Base-by-base conservation (phyloP, 2,329 filamentous ascomycete genomes). In the Harringtonia aguacate region DNA sequence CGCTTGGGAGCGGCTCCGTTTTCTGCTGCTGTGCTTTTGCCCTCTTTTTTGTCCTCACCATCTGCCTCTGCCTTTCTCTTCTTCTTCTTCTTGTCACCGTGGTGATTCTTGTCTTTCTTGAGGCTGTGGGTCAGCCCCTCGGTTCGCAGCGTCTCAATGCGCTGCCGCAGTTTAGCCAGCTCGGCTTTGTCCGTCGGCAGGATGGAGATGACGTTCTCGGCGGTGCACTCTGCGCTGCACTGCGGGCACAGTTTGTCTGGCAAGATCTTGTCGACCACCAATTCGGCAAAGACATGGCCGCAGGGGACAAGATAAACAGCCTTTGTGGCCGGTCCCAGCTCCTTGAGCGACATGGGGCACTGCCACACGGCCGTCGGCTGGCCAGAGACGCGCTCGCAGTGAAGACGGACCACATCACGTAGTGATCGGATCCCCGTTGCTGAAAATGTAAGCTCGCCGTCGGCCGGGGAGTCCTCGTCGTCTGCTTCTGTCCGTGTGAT, bases 251-350 rank as follows among this genome's bases (percentile, higher is more conserved):
- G 56, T 24, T 70, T 68, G 50, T 84, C 81, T 4, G 67, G 59
- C 14, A 47, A 29, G n/a, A 94, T 78, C 62, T 92, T 85, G 52
- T 81, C 84, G 52, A 97, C 81, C 8, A 88, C 87, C 43, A 80
- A 79, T 48, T 94, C 88, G 1, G 86, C 82, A 63, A 97, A 97
- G 1, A 86, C 89, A 67, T 98, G 94, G 0, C 92, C 94, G 56
- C 92, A 98, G 0, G 92, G 92, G 5, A 97, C 86, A 3, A 98
- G 56, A 56, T 97, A 98, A 2, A 94, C 86, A 1, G 87, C 74
- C 61, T 83, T 90, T 15, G 82, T 80, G 6, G 72, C 72, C 0
- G 88, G 80, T 0, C 92, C 92, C 21, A 98, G 65, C 59, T 84
- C 81, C 59, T 94, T 94, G 55, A 84, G 77, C 2, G 89, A 94